Conservation (phyloP, 768 basidiomycete species). For the Lactarius vividus region DNA sequence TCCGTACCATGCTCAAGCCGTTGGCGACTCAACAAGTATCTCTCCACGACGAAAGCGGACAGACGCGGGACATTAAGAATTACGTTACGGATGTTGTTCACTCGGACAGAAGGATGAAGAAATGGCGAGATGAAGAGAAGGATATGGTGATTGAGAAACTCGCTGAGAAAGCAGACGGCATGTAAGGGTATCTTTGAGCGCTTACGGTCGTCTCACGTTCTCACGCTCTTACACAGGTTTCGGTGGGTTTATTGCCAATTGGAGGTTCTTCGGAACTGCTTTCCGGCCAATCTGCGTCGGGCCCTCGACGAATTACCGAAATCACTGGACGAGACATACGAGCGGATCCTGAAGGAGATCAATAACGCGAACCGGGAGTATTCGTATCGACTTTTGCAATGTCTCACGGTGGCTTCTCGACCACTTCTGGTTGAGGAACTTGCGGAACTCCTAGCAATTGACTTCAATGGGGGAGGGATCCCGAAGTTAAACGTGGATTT, state of each 20-base stretch:
- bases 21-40: background rate
- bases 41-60: background rate
- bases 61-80: background rate
- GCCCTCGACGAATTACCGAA: background rate
- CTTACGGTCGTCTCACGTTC: background rate
- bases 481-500: background rate
- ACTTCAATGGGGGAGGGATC: background rate
- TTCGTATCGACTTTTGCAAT: background rate
- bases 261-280: background rate
- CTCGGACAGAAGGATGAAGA: background rate
- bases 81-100: background rate
- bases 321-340: slow-evolving; percentile 5
- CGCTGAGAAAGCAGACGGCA: background rate
- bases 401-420: background rate
- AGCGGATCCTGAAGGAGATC: slow-evolving; percentile 1
- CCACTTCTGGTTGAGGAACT: background rate
- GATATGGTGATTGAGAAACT: background rate
- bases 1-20: background rate
- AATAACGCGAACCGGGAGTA: background rate
- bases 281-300: background rate
- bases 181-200: background rate
- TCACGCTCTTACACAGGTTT: background rate
- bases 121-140: background rate
- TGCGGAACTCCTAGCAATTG: background rate
- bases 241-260: background rate